Base-by-base conservation (phyloP, 2,329 filamentous ascomycete species). In the Penicillium frequentans region DNA sequence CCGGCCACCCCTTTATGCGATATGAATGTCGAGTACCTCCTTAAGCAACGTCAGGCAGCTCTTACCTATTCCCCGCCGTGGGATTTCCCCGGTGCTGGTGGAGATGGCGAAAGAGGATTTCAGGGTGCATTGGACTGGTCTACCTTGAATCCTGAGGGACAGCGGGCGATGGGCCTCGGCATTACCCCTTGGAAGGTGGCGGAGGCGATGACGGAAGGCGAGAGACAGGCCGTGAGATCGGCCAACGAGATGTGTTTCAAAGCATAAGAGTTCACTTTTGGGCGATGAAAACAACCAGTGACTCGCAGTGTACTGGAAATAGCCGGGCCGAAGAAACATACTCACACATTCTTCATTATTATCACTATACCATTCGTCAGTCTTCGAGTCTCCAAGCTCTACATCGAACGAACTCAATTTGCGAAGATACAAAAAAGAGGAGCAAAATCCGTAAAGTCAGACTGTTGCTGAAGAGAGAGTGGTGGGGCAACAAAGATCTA, bases 1-100 rank as follows among this genome's bases (percentile, higher is more conserved):
- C 92, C 93, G 0, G 87, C 90, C 0, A 95, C 90, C 54, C 92
- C 93, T 0, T 81, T 91, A 29, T 96, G 91, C 0, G 84, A 88
- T 52, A 76, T 80, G 39, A 96, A 95, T 66, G 86, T 89, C 0
- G 75, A 83, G 23, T 95, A 93, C 69, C 78, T 93, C 1, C 81
- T 76, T 1, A 81, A 84, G 16, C 91, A 96, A 76, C 83, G 89
- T 21, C 79, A 85, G n/a, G 84, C 85, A 0, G 95, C 95, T 64
- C 73, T 88, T 3, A 70, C 78, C 0, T 92, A 91, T 5, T 84
- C 81, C 0, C 88, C 87, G 0, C 84, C 82, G 0, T 87, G 86
- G 29, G 89, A 91, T 64, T 91, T 91, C 68, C 88, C 88, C 0
- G 87, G 87, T 31, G 77, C 76, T 14, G 76, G 76, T 50, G 73